Evolutionary conservation across 73 alveolate genomes (phyloP).

Genomic region (Loxodes magnus): DNA sequence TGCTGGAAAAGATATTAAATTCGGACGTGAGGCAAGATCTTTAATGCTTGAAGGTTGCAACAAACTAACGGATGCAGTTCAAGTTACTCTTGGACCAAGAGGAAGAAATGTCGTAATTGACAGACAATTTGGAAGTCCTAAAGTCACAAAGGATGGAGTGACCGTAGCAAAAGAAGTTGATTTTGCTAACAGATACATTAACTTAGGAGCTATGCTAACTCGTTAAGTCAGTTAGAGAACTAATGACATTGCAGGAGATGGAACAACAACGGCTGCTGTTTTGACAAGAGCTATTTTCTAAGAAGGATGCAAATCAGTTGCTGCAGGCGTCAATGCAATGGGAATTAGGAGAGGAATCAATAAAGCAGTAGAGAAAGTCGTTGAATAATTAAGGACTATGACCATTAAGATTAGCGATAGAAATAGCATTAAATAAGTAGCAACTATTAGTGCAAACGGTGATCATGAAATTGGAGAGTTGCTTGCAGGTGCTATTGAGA

Average conservation of each 20-base stretch:
- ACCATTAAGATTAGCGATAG: slow-evolving; percentile 15
- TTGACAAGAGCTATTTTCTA: slow-evolving; percentile 89
- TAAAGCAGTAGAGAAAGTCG: slow-evolving; percentile 83
- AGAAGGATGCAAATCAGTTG: slow-evolving; percentile 92
- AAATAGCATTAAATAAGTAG: slow-evolving; percentile 46
- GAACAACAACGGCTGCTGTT: slow-evolving; percentile 97
- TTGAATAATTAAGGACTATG: slow-evolving; percentile 53
- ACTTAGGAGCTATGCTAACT: slow-evolving; percentile 79
- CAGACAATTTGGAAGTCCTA: slow-evolving; percentile 66
- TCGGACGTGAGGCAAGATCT: slow-evolving; percentile 60
- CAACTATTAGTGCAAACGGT: slow-evolving; percentile 97
- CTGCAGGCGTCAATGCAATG: slow-evolving; percentile 98
- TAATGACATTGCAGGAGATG: slow-evolving; percentile 98
- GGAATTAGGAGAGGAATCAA: slow-evolving; percentile 95
- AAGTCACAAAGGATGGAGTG: slow-evolving; percentile 91
- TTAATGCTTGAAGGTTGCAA: slow-evolving; percentile 56
- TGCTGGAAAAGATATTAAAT: slow-evolving; percentile 45
- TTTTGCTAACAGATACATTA: slow-evolving; percentile 65
- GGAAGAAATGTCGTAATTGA: slow-evolving; percentile 67
- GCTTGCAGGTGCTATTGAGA: slow-evolving; percentile 86
- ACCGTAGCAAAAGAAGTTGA: slow-evolving; percentile 90
- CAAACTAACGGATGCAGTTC: slow-evolving; percentile 59
- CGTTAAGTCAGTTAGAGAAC: slow-evolving; percentile 89
- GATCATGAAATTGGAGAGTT: slow-evolving; percentile 86
- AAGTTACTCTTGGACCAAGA: slow-evolving; percentile 58